Evolutionary conservation across 257 asterid genomes (phyloP).

Genomic region (Anisodus acutangulus): DNA sequence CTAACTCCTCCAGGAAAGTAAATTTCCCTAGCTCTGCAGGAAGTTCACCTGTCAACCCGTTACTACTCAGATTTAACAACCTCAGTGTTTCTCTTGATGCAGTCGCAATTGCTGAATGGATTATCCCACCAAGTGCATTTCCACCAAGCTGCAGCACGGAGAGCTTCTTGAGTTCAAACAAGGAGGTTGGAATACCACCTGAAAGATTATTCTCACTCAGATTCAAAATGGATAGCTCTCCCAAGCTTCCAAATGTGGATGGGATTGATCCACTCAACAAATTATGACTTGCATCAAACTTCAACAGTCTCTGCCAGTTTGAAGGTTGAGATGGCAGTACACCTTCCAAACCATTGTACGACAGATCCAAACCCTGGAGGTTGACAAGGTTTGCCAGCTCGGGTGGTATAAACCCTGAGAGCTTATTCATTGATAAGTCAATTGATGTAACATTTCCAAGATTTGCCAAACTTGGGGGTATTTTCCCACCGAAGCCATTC

Average conservation of each 20-base stretch:
- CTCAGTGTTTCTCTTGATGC: slow-evolving; percentile 54
- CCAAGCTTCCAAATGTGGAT: slow-evolving; percentile 52
- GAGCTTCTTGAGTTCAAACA: slow-evolving; percentile 65
- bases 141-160: slow-evolving; percentile 67
- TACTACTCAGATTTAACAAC: slow-evolving; percentile 67
- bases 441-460: slow-evolving; percentile 51
- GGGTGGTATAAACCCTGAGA: slow-evolving; percentile 59
- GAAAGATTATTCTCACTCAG: slow-evolving; percentile 60
- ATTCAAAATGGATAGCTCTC: slow-evolving; percentile 53
- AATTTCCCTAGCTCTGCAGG: slow-evolving; percentile 65
- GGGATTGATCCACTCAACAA: slow-evolving; percentile 66
- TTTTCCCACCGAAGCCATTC: slow-evolving; percentile 57
- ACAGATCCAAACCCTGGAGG: slow-evolving; percentile 58
- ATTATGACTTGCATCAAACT: slow-evolving; percentile 64
- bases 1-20: slow-evolving; percentile 65
- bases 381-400: slow-evolving; percentile 60
- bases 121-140: slow-evolving; percentile 59
- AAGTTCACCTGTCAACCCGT: slow-evolving; percentile 54
- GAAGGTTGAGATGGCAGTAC: slow-evolving; percentile 55
- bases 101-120: slow-evolving; percentile 47
- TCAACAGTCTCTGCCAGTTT: slow-evolving; percentile 52
- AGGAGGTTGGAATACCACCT: slow-evolving; percentile 56
- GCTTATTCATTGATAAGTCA: slow-evolving; percentile 62
- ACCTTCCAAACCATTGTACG: slow-evolving; percentile 67
- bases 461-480: slow-evolving; percentile 62